Conservation (phyloP, 129 eudicot genomes). For the Saussurea involucrata region DNA sequence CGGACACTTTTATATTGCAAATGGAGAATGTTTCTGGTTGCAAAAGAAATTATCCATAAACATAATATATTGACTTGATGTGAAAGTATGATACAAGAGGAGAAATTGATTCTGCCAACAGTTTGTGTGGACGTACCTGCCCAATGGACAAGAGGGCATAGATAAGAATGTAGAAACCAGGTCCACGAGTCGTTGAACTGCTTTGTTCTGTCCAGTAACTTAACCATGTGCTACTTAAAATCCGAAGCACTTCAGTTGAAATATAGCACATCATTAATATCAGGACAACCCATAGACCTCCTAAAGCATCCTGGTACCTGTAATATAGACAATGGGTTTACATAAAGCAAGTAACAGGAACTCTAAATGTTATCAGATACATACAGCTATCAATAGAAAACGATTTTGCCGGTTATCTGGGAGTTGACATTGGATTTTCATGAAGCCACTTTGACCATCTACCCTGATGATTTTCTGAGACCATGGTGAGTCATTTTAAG, state of each 20-base stretch:
- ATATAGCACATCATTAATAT: constrained; percentile 65
- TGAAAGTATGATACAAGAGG: neutral
- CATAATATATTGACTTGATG: neutral
- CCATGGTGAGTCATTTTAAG: no score
- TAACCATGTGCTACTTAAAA: constrained; percentile 94
- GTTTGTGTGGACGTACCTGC: constrained; percentile 50
- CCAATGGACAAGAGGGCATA: constrained; percentile 75
- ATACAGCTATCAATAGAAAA: no score
- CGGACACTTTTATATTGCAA: neutral
- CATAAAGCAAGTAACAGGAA: neutral
- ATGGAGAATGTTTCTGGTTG: neutral
- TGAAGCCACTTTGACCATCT: no score
- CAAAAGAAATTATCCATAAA: neutral
- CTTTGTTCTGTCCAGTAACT: constrained; percentile 85
- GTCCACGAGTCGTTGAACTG: constrained; percentile 36
- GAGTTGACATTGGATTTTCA: no score
- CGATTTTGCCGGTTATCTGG: no score
- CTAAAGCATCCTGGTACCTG: constrained; percentile 84
- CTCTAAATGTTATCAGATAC: no score
- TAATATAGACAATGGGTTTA: constrained; percentile 7
- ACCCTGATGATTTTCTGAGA: no score
- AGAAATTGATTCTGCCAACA: neutral
- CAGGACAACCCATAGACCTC: constrained; percentile 87
- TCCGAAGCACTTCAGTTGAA: constrained; percentile 67
- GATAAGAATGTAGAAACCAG: constrained; percentile 59